These are phyloP conservation scores for Thermochaetoides thermophila DNA, from an alignment of 495 filamentous ascomycete genomes.

Conservation along the genomic window DNA sequence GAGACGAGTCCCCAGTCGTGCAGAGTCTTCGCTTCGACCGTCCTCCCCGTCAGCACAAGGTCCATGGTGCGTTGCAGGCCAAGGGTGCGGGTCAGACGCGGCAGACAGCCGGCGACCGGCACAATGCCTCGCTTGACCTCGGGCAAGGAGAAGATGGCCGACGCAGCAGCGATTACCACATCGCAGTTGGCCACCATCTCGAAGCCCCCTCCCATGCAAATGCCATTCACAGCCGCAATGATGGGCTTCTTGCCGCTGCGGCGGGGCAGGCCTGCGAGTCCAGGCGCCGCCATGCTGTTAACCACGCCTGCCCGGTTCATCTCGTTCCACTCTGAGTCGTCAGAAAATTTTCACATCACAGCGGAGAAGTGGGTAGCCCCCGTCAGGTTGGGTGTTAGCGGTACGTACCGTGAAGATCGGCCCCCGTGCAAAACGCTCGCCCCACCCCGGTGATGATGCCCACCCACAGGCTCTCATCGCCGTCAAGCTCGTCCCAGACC, in stretches of 20 bases:
- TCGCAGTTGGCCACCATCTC: constrained; percentile 63
- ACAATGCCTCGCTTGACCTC: constrained; percentile 59
- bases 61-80: constrained; percentile 58
- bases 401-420: constrained; percentile 34
- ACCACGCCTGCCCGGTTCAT: constrained; percentile 12
- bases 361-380: too few species aligned
- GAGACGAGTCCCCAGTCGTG: constrained; percentile 58
- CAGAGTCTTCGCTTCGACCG: constrained; percentile 40
- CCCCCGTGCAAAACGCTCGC: constrained; percentile 44
- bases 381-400: background rate
- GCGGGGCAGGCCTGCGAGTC: constrained; percentile 40
- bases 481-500: constrained; percentile 35
- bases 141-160: constrained; percentile 46
- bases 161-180: constrained; percentile 42
- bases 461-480: constrained; percentile 30
- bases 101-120: constrained; percentile 53
- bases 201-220: constrained; percentile 58
- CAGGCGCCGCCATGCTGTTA: constrained; percentile 31
- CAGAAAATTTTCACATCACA: too few species aligned
- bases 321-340: constrained; percentile 7
- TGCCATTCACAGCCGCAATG: constrained; percentile 62
- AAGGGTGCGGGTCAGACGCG: constrained; percentile 46
- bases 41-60: constrained; percentile 50
- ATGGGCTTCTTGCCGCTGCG: constrained; percentile 47
- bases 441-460: constrained; percentile 36